Base-by-base conservation (phyloP, 306 rosid genomes). In the Lithocarpus polystachyus region DNA sequence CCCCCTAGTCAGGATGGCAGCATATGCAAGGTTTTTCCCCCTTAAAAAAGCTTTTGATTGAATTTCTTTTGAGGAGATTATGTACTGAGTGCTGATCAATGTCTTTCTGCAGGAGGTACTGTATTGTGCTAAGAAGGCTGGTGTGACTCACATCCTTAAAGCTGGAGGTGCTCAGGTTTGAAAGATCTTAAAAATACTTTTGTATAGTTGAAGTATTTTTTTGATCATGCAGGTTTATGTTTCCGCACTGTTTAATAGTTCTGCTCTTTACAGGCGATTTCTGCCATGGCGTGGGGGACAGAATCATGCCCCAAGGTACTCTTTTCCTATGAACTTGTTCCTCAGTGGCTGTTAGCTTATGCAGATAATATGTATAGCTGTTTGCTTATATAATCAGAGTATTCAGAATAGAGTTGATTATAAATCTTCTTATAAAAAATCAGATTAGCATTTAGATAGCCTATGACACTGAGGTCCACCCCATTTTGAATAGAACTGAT, bases 271-370 rank as follows among this genome's bases (percentile, higher is more conserved):
- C 85, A 95, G 99, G 98, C 99, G 6, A 85, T 95, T 67, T 86
- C 99, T 29, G 98, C 98, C 51, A 93, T 95, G 99, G 99, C 97
- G 54, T 95, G 99, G 99, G 99, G 99, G 56, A 95, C 99, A 15
- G 92, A 89, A 91, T 86, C 94, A 80, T 95, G 98, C 82, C 99
- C 99, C 14, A 95, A 95, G 98, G 99, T 93, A 22, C 70, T 80
- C 40, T 56, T 79, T 77, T 81, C 76, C 68, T 15, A 1, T 31
- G 28, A 74, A 40, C 70, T 68, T 19, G 22, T 78, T 71, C 75
- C 57, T 82, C 45, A 6, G 52, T 24, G 35, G 70, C 57, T 54
- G 56, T 68, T 68, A 33, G 3, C 26, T 23, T 68, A 4, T 68
- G 24, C 26, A 19, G 69, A 62, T 28, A 23, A 26, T 5, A 62